phyloP scores from a whole-genome alignment of 805 yeast genomes.

The Metschnikowia colocasiae region DNA sequence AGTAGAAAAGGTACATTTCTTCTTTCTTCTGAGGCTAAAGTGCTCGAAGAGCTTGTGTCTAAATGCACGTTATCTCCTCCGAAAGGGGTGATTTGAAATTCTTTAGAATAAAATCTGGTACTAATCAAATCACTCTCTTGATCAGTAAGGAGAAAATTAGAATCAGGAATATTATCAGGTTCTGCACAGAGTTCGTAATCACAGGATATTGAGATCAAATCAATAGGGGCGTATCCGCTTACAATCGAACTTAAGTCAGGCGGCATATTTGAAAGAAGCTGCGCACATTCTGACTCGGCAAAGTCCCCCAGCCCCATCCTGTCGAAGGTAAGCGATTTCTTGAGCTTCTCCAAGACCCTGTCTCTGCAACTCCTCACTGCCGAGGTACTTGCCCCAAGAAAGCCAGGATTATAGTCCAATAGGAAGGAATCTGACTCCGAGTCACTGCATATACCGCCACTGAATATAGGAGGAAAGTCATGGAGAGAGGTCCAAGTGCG shows the following conservation, averaged over 20 bases:
- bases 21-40: not conserved
- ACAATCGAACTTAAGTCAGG: not conserved
- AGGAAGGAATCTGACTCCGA: not conserved
- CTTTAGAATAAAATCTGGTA: not conserved
- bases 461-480: not conserved
- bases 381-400: not conserved
- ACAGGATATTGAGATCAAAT: not conserved
- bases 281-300: not conserved
- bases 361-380: not conserved
- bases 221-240: not conserved
- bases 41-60: not conserved
- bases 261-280: not conserved
- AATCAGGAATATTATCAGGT: not conserved
- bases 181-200: not conserved
- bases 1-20: not conserved
- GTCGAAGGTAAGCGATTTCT: not conserved
- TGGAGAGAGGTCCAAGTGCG: not conserved
- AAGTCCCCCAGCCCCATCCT: not conserved
- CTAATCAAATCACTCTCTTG: not conserved
- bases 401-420: not conserved
- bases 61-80: not conserved
- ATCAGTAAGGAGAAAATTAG: not conserved
- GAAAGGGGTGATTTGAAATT: not conserved
- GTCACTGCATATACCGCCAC: not conserved
- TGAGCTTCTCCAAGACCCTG: not conserved